Evolutionary conservation across 495 filamentous ascomycete species (phyloP), one percentile per base, ranked within the genome.

Genomic region (Cercophora scortea): DNA sequence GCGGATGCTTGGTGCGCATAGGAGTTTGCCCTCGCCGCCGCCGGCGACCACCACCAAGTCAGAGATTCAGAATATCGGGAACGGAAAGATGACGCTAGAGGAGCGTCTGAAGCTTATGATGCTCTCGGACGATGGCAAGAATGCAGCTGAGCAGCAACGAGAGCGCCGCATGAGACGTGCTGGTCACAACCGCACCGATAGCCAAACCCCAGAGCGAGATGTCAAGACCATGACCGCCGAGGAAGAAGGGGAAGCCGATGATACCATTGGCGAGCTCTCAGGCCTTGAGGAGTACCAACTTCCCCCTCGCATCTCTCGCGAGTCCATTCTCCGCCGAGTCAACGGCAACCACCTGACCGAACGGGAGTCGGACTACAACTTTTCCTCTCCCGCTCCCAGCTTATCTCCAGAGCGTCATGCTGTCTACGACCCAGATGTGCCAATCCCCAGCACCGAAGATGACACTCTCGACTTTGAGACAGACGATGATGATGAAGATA

Each of bases 291-390:
- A 82, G 34, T 84, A 83, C 51, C 76, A 85, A 47, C 67, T 84
- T 0, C 80, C 85, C 33, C 87, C 88, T 12, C 85, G 84, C 32
- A 92, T 96, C 61, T 96, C 93, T 35, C 80, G 93, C 17, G 93
- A 96, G 62, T 95, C 90, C 0, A 97, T 97, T 51, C 70, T 96
- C 45, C 82, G 89, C 13, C 90, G 90, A 51, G 84, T 97, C 18
- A 90, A 91, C 58, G 85, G 86, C 41, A 80, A 84, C 46, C 79
- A 83, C 45, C 65, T 66, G 51, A 73, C 73, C 39, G 67, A 69
- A 3, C 68, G 66, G 38, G 84, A 88, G 45, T 81, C 81, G n/a
- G 78, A 81, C 51, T 81, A 82, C 42, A 78, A 76, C 49, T 84
- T 81, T 49, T 82, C 78, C 0, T 80, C 84, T 8, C 66, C 79